Percentiles rank a stretch among this genome's conserved stretches.
These are phyloP conservation scores for Lathyrus oleraceus DNA, from an alignment of 306 rosid genomes.

Conservation along the genomic window DNA sequence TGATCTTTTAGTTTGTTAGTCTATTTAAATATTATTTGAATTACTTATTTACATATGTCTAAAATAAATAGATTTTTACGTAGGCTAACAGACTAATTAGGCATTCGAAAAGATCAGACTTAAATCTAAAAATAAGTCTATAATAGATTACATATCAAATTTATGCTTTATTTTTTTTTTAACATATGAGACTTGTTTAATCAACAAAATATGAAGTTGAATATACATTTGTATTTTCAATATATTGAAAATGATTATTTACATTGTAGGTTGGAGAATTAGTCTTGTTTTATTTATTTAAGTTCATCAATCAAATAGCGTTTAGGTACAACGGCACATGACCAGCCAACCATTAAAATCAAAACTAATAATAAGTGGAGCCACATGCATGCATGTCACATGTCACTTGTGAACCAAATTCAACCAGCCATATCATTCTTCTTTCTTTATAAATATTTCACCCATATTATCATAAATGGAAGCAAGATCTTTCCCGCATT, in stretches of 20 bases:
- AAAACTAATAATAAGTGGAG: slow-evolving; percentile 40
- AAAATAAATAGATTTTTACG: no score
- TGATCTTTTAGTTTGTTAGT: no score
- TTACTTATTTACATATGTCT: no score
- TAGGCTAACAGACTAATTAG: no score
- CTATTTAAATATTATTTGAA: no score
- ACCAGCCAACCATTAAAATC: slow-evolving; percentile 51
- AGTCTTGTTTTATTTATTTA: slow-evolving; percentile 4
- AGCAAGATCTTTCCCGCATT: slow-evolving; percentile 9
- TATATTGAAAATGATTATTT: no score
- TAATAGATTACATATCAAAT: no score
- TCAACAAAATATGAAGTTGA: background rate
- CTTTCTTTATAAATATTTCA: slow-evolving; percentile 21
- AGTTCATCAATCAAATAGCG: slow-evolving; percentile 41
- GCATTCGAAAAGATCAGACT: no score
- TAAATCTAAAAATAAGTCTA: no score
- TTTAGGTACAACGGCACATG: slow-evolving; percentile 61
- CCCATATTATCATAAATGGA: slow-evolving; percentile 2
- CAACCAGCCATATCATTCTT: slow-evolving; percentile 30
- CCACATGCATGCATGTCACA: slow-evolving; percentile 35
- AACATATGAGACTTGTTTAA: no score
- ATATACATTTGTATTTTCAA: no score
- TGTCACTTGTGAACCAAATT: slow-evolving; percentile 51
- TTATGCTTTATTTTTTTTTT: no score
- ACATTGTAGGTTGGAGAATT: background rate